These are phyloP conservation scores for Ophiocordyceps robertsii DNA, from an alignment of 2,329 filamentous ascomycete genomes.

Conservation along the genomic window DNA sequence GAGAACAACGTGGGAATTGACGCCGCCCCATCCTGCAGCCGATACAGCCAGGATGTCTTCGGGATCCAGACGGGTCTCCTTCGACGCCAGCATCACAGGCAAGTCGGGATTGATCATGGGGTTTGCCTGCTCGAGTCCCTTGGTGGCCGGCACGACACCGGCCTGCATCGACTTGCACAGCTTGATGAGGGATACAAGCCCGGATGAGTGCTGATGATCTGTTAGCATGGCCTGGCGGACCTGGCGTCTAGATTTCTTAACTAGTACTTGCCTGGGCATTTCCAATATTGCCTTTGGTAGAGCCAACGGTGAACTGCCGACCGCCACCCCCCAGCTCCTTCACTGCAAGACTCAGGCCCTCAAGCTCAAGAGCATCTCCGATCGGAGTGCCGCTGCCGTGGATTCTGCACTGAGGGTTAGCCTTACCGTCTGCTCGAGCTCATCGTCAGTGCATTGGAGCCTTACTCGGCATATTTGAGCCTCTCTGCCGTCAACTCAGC, in stretches of 20 bases:
- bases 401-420: neutral
- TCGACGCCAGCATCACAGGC: conserved; percentile 1
- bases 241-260: neutral
- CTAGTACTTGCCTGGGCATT: conserved; percentile 2
- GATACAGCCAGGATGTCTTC: conserved; percentile 8
- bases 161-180: conserved; percentile 6
- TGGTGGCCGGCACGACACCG: conserved; percentile 2
- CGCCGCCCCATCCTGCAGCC: conserved; percentile 32
- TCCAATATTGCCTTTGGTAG: conserved; percentile 5
- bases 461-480: conserved; percentile 4
- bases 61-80: neutral
- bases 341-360: conserved; percentile 3
- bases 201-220: conserved; percentile 3
- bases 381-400: conserved; percentile 6
- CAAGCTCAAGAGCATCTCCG: conserved; percentile 5
- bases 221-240: neutral
- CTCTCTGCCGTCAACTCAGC: conserved; percentile 1
- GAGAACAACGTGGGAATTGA: conserved; percentile 31
- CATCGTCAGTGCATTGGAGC: neutral
- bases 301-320: conserved; percentile 2
- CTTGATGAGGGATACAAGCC: conserved; percentile 5
- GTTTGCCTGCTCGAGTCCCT: conserved; percentile 1
- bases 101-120: conserved; percentile 3
- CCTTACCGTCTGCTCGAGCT: neutral
- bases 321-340: neutral